Evolutionary conservation across 2,329 filamentous ascomycete genomes (phyloP).

Genomic region (Phaeosphaeria sp.): DNA sequence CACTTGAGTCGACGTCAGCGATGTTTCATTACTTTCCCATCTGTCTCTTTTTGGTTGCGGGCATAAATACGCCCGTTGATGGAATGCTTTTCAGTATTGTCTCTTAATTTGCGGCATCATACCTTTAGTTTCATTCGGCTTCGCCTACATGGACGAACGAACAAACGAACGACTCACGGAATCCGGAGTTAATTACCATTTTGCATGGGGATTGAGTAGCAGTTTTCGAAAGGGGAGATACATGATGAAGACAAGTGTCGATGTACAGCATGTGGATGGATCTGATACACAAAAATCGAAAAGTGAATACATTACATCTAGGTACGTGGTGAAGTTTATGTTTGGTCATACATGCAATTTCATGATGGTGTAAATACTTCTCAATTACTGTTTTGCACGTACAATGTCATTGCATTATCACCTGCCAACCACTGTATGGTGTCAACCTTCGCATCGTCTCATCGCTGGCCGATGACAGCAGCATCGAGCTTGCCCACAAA

Average conservation of each 20-base stretch:
- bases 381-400: no score
- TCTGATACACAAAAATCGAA: not conserved
- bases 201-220: not conserved
- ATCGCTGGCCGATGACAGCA: not conserved
- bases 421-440: not conserved
- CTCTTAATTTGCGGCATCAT: constrained; percentile 1
- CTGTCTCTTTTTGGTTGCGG: constrained; percentile 16
- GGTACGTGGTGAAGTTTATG: not conserved
- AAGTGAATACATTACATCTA: not conserved
- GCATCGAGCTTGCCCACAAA: not conserved
- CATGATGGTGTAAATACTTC: no score
- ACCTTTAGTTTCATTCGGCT: not conserved
- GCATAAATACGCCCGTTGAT: constrained; percentile 15
- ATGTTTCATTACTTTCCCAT: not conserved
- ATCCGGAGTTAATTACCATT: not conserved
- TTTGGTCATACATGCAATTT: no score
- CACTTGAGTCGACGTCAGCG: constrained; percentile 17
- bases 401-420: no score
- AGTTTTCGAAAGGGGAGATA: not conserved
- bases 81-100: constrained; percentile 6
- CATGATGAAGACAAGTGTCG: not conserved
- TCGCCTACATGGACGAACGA: no score
- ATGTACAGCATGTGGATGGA: not conserved
- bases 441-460: not conserved
- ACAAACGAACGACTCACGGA: not conserved